Evolutionary conservation across 352 stramenopile genomes (phyloP), one percentile per base, ranked within the genome.

Genomic region (Phytophthora idaei): DNA sequence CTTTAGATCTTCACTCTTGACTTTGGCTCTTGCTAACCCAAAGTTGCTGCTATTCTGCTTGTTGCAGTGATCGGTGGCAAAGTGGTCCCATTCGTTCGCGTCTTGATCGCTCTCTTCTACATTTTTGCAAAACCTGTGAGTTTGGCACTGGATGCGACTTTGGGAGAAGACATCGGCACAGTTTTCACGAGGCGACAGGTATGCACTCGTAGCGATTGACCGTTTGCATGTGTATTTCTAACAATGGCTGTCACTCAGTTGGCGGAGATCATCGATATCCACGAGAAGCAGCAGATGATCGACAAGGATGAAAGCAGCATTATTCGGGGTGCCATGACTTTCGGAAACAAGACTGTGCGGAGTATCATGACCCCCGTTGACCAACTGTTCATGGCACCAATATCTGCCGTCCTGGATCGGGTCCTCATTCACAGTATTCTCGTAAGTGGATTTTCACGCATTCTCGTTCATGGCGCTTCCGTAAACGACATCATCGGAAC

Each of bases 291-390:
- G 62, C 81, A 94, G 44, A 90, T 96, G 63, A 90, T 99, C 36
- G 86, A 99, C 78, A 77, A 92, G 28, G 96, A 99, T 44, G 97
- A 97, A 67, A 87, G 93, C 47, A 83, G 81, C 41, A 98, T 98
- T 47, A 97, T 99, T 83, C 90, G 85, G 39, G 97, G 97, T 10
- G 98, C 98, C 4, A 88, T 99, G 64, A 90, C 90, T 54, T 99
- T 98, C 74, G 93, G 97, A 56, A 82, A 83, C 64, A 97, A 98
- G 55, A 82, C 73, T 1, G 97, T 98, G 8, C 74, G 73, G 12
- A 90, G 97, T 50, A 95, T 98, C 50, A 99, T 99, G 94, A 99
- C 97, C 47, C 85, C 90, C 0, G 81, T 98, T 14, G 83, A 97
- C 14, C 77, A 98, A 39, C 88, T 98, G 4, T 99, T 98, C 73